Percentiles rank a stretch among this genome's conserved stretches.
phyloP scores from a whole-genome alignment of 2,329 filamentous ascomycete species.

The Diaporthe velutina region DNA sequence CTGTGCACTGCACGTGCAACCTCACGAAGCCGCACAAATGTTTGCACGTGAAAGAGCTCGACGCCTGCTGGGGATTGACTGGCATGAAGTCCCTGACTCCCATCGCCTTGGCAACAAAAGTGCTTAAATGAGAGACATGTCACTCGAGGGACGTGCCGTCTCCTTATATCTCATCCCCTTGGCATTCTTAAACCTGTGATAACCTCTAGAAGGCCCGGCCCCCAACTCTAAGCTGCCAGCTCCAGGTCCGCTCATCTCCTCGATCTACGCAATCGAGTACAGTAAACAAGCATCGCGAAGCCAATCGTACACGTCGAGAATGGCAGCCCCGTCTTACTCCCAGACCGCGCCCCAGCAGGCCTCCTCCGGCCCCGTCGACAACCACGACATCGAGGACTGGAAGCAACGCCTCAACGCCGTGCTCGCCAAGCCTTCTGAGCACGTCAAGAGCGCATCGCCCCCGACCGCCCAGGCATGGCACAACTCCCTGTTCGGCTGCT shows the following conservation, averaged over 20 bases:
- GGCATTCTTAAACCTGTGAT: not conserved
- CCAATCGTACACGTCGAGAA: not conserved
- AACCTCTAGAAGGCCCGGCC: not conserved
- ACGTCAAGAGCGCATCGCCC: constrained; percentile 56
- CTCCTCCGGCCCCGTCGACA: constrained; percentile 53
- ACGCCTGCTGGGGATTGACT: not conserved
- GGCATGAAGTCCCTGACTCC: not conserved
- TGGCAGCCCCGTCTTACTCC: constrained; percentile 40
- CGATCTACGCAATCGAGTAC: not conserved
- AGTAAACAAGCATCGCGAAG: not conserved
- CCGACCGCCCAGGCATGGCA: constrained; percentile 54
- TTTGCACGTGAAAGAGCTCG: not conserved
- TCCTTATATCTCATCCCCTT: constrained; percentile 6
- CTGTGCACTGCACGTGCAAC: constrained; percentile 15
- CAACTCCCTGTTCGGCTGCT: constrained; percentile 58
- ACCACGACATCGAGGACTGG: constrained; percentile 60
- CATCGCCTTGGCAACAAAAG: not conserved
- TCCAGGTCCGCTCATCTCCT: not conserved
- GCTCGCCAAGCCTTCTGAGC: constrained; percentile 56
- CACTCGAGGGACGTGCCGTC: constrained; percentile 15
- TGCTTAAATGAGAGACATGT: not conserved
- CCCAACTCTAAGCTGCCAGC: not conserved
- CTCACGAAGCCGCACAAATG: not conserved
- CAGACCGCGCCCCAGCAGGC: constrained; percentile 36
- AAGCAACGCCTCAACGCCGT: constrained; percentile 58